Percentiles rank a stretch among this genome's conserved stretches.
Conservation (phyloP, 257 asterid species). For the Hygrophila difformis region DNA sequence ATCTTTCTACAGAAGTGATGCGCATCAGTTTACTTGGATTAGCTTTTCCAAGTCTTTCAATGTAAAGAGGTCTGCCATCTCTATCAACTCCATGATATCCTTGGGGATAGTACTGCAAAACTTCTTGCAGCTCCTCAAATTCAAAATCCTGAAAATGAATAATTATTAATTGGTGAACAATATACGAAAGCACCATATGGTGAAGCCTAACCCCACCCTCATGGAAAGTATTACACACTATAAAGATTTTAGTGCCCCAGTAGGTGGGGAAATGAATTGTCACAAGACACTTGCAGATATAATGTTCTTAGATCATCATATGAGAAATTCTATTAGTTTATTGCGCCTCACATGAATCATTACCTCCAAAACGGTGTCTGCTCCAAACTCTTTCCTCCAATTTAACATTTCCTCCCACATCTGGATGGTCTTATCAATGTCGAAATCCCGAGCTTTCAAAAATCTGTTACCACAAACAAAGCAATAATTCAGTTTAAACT, state of each 20-base stretch:
- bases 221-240: neutral
- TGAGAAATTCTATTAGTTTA: neutral
- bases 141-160: conserved; percentile 58
- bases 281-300: conserved; percentile 3
- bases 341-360: neutral
- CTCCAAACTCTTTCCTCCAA: conserved; percentile 82
- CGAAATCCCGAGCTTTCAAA: conserved; percentile 79
- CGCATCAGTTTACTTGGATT: conserved; percentile 73
- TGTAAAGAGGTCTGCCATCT: conserved; percentile 94
- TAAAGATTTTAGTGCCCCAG: neutral
- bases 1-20: conserved; percentile 71
- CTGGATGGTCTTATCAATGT: conserved; percentile 50
- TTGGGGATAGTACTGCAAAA: conserved; percentile 84
- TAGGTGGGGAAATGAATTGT: conserved; percentile 1
- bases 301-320: conserved; percentile 7
- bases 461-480: conserved; percentile 41
- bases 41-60: conserved; percentile 92
- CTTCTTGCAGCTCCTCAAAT: conserved; percentile 81
- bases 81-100: conserved; percentile 98
- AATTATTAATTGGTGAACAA: conserved; percentile 15
- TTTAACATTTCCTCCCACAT: conserved; percentile 98
- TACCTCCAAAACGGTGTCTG: conserved; percentile 92
- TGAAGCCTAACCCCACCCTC: conserved; percentile 9
- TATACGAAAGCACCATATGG: conserved; percentile 2
- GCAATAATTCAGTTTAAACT: conserved; percentile 10